A percentile compares a stretch with the other conserved stretches of the same genome.
These are phyloP conservation scores for Chamaenerion angustifolium DNA, from an alignment of 345 rosid genomes.

Conservation along the genomic window DNA sequence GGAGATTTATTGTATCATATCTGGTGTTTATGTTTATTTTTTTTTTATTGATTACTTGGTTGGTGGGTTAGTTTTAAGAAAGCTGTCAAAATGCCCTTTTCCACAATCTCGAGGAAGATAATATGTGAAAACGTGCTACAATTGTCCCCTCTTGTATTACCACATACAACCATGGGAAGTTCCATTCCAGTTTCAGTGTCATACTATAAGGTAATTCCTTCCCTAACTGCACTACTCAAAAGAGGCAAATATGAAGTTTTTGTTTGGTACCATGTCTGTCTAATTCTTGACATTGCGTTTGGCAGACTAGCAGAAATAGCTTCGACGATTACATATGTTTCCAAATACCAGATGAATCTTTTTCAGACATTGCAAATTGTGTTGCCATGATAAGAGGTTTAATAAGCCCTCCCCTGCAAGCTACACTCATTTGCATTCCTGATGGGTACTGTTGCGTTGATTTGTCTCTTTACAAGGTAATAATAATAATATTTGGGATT, in stretches of 20 bases:
- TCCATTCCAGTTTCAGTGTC: conserved; percentile 59
- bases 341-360: conserved; percentile 42
- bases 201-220: conserved; percentile 45
- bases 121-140: conserved; percentile 42
- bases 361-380: conserved; percentile 33
- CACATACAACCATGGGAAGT: conserved; percentile 23
- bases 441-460: conserved; percentile 56
- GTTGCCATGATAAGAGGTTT: conserved; percentile 49
- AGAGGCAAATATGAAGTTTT: no score
- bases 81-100: conserved; percentile 74
- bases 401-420: conserved; percentile 42
- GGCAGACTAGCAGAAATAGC: background rate
- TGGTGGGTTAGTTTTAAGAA: conserved; percentile 45
- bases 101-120: conserved; percentile 59
- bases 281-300: background rate
- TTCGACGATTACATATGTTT: conserved; percentile 44
- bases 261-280: no score
- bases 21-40: no score
- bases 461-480: conserved; percentile 75
- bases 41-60: conserved; percentile 8
- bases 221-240: background rate
- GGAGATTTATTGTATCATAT: no score
- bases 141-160: conserved; percentile 44
- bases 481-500: background rate
- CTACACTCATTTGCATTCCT: conserved; percentile 47